These are phyloP conservation scores for Penicillium egyptiacum DNA, from an alignment of 495 filamentous ascomycete genomes.

Conservation along the genomic window DNA sequence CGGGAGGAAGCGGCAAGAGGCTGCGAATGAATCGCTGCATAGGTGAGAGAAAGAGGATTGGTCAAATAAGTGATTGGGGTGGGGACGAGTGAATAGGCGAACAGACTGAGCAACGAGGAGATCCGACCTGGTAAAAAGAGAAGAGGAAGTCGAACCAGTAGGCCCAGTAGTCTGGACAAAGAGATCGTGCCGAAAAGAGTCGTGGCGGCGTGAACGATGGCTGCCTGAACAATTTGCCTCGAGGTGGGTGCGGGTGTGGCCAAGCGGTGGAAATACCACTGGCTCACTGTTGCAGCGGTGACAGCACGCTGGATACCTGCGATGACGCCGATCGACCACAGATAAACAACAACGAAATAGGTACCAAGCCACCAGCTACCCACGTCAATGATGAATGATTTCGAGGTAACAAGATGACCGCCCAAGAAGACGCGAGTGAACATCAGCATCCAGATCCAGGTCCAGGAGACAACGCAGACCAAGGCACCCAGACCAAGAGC, in stretches of 20 bases:
- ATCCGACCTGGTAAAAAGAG: slow-evolving; percentile 77
- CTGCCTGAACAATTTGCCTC: slow-evolving; percentile 76
- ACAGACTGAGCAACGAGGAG: slow-evolving; percentile 59
- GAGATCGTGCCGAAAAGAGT: slow-evolving; percentile 94
- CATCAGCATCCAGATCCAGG: slow-evolving; percentile 95
- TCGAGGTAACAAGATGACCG: slow-evolving; percentile 64
- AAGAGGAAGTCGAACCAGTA: slow-evolving; percentile 82
- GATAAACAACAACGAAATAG: slow-evolving; percentile 88
- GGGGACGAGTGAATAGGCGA: slow-evolving; percentile 75
- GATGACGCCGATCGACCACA: slow-evolving; percentile 89
- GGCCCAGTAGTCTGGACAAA: slow-evolving; percentile 73
- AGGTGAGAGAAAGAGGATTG: slow-evolving; percentile 87
- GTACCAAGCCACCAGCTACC: slow-evolving; percentile 88
- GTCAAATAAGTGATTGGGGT: slow-evolving; percentile 80
- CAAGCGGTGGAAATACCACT: slow-evolving; percentile 98
- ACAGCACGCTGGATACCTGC: slow-evolving; percentile 85
- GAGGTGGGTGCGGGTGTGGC: slow-evolving; percentile 72
- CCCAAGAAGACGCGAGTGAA: slow-evolving; percentile 92
- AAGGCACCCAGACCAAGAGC: slow-evolving; percentile 77
- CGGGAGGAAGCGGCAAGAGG: slow-evolving; percentile 71
- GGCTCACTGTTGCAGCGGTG: slow-evolving; percentile 91
- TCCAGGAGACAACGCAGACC: slow-evolving; percentile 76
- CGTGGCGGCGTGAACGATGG: slow-evolving; percentile 72
- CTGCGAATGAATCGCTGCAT: slow-evolving; percentile 90
- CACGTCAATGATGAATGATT: slow-evolving; percentile 74